Evolutionary conservation across 768 basidiomycete genomes (phyloP).

Genomic region (Phlebiopsis gigantea): DNA sequence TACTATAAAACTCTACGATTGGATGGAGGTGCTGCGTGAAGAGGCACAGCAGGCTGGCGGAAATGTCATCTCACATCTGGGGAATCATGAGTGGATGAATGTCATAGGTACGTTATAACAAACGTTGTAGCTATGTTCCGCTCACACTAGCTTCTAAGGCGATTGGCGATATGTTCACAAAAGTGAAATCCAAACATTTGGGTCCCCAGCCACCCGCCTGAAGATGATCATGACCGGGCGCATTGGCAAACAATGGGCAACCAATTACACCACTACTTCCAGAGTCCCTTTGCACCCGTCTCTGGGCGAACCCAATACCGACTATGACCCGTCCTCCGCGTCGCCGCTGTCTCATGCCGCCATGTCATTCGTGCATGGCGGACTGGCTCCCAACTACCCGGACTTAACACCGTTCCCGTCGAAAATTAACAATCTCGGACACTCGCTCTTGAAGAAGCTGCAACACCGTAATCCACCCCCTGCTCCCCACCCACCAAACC

Average conservation of each 20-base stretch:
- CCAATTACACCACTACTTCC: slow-evolving; percentile 77
- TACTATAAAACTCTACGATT: slow-evolving; percentile 77
- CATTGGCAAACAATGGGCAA: slow-evolving; percentile 78
- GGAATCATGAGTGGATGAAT: slow-evolving; percentile 98
- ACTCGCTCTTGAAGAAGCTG: slow-evolving; percentile 64
- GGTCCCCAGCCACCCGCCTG: slow-evolving; percentile 64
- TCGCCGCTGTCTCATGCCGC: slow-evolving; percentile 67
- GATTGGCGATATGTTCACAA: slow-evolving; percentile 93
- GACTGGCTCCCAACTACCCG: slow-evolving; percentile 72
- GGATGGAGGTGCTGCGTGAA: slow-evolving; percentile 78
- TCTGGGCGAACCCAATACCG: slow-evolving; percentile 61
- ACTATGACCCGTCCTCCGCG: slow-evolving; percentile 40
- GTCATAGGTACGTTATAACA: slow-evolving; percentile 51
- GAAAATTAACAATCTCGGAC: slow-evolving; percentile 72
- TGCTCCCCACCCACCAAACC: slow-evolving; percentile 73
- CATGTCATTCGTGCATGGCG: slow-evolving; percentile 91
- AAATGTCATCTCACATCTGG: slow-evolving; percentile 69
- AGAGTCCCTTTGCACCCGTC: slow-evolving; percentile 76
- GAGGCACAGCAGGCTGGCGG: slow-evolving; percentile 72
- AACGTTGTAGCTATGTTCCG: not conserved
- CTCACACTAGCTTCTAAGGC: slow-evolving; percentile 36
- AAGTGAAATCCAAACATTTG: slow-evolving; percentile 80
- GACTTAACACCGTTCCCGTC: slow-evolving; percentile 79
- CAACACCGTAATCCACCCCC: slow-evolving; percentile 61
- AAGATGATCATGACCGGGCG: slow-evolving; percentile 68